phyloP scores from a whole-genome alignment of 2,329 filamentous ascomycete species.

The Rhynchosporium graminicola region DNA sequence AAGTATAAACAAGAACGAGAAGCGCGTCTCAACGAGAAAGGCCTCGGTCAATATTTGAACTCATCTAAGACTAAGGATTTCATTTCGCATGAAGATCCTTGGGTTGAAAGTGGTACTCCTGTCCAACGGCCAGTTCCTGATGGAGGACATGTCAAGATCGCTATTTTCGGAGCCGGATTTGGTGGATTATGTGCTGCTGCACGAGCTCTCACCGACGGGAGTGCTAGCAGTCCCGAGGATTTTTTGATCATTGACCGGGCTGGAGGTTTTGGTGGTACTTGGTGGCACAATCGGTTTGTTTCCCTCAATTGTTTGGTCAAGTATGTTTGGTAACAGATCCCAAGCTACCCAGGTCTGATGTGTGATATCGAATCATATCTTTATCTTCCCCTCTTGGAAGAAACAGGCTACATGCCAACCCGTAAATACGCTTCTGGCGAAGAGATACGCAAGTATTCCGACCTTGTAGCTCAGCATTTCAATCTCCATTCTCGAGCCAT shows the following conservation, averaged over 20 bases:
- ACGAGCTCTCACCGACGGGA: conserved; percentile 17
- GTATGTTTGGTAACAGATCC: not conserved
- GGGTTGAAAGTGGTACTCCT: conserved; percentile 13
- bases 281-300: conserved; percentile 47
- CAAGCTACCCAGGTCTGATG: conserved; percentile 47
- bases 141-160: conserved; percentile 19
- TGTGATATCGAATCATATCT: conserved; percentile 62
- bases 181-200: conserved; percentile 17
- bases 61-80: conserved; percentile 12
- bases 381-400: conserved; percentile 62
- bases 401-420: conserved; percentile 58
- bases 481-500: conserved; percentile 43
- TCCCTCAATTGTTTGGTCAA: not conserved
- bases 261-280: conserved; percentile 50
- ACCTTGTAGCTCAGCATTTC: conserved; percentile 48
- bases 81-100: conserved; percentile 18
- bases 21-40: conserved; percentile 16
- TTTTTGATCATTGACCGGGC: conserved; percentile 48
- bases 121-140: conserved; percentile 12
- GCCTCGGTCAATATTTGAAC: conserved; percentile 17
- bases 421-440: conserved; percentile 27
- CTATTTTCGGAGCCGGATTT: conserved; percentile 20
- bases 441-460: conserved; percentile 45
- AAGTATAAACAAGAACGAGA: conserved; percentile 19
- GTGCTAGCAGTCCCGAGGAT: conserved; percentile 34